These are phyloP conservation scores for Naganishia sp. DNA, from an alignment of 1,284 basidiomycete genomes.

Conservation along the genomic window DNA sequence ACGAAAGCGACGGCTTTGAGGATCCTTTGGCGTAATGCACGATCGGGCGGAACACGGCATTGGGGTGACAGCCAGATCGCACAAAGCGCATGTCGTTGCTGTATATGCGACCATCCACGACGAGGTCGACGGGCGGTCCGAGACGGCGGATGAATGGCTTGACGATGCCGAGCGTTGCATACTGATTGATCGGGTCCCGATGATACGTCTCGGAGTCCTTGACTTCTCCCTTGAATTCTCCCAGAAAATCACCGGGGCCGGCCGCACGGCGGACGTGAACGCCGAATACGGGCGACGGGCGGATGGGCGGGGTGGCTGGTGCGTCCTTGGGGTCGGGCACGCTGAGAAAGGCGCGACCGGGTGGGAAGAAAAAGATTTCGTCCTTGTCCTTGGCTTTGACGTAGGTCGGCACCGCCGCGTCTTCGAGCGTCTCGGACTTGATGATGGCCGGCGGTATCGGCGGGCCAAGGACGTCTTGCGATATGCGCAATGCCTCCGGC, in stretches of 20 bases:
- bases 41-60: constrained; percentile 79
- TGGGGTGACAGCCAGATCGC: constrained; percentile 82
- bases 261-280: constrained; percentile 44
- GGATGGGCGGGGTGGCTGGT: constrained; percentile 39
- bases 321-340: constrained; percentile 24
- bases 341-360: constrained; percentile 20
- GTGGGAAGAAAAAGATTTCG: constrained; percentile 37
- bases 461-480: constrained; percentile 55
- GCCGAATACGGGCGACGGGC: constrained; percentile 40
- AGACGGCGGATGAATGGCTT: constrained; percentile 75
- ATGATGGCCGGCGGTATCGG: constrained; percentile 51
- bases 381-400: constrained; percentile 43
- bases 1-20: constrained; percentile 59
- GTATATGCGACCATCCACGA: constrained; percentile 78
- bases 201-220: constrained; percentile 48
- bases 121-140: constrained; percentile 75
- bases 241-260: constrained; percentile 43
- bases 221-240: constrained; percentile 51
- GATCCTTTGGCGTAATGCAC: constrained; percentile 32
- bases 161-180: constrained; percentile 57
- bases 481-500: constrained; percentile 37
- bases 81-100: constrained; percentile 75
- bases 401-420: constrained; percentile 36
- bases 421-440: constrained; percentile 40
- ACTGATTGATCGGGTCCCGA: constrained; percentile 60